phyloP scores from a whole-genome alignment of 345 rosid species.

The Euphorbia peplus region DNA sequence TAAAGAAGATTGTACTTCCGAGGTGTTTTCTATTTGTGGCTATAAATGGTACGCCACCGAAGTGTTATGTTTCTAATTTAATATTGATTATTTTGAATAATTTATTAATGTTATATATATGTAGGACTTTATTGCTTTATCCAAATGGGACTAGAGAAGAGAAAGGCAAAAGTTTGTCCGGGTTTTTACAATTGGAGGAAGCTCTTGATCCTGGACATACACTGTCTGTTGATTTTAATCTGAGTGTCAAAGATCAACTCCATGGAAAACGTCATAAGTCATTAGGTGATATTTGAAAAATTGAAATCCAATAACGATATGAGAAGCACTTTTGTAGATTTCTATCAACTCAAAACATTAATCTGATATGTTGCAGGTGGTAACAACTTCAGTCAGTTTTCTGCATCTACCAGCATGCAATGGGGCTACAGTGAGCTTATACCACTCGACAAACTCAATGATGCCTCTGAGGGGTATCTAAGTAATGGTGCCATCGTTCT shows the following conservation, averaged over 20 bases:
- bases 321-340: background rate
- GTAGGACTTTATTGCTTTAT: background rate
- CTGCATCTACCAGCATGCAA: background rate
- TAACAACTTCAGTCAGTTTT: background rate
- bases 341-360: background rate
- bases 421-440: constrained; percentile 4
- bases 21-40: no score
- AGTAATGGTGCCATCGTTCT: background rate
- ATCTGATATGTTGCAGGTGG: background rate
- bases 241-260: background rate
- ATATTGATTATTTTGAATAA: no score
- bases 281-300: background rate
- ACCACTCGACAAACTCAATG: background rate
- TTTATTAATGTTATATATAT: background rate
- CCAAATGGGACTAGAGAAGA: no score
- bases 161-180: background rate
- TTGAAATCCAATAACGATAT: no score
- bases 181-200: no score
- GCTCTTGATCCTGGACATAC: no score
- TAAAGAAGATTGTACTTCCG: no score
- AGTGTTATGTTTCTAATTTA: no score
- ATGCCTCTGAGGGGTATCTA: background rate
- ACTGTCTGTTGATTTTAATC: no score
- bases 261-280: background rate
- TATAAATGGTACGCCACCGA: no score